Base-by-base conservation (phyloP, 1,284 basidiomycete species). In the Chalciporus piperatoides region DNA sequence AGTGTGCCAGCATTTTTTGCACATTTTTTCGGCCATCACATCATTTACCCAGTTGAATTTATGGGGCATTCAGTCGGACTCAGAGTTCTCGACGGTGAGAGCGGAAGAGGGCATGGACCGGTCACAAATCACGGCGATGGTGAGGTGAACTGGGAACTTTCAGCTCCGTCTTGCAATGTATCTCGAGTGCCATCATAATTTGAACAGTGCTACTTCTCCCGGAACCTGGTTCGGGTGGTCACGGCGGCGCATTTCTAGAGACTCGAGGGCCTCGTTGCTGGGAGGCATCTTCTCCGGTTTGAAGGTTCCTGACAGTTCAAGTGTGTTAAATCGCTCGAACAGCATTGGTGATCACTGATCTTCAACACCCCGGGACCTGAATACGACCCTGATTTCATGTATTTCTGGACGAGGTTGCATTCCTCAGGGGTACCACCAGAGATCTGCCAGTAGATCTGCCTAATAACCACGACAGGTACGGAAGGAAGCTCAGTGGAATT, bases 361-460 rank as follows among this genome's bases (percentile, higher is more conserved):
- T 51, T 53, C 49, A 40, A 24, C 24, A 6, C 25, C 30, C 19
- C 19, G 19, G 60, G 60, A 56, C 58, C 60, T 61, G 60, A 59
- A 17, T n/a, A 23, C 48, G 64, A 59, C 62, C 64, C 60, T 62
- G 63, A 59, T 7, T 54, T 63, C 58, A 66, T 62, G 52, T 45
- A 46, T 30, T 10, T n/a, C 6, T 48, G 48, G 39, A 50, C 55
- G 54, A 38, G 36, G 41, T 62, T 64, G 59, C 60, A 50, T 52
- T 60, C 38, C 40, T 59, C 60, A 65, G 61, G 60, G 58, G 39
- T 37, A 44, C 51, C 15, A 35, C 33, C 24, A 7, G 42, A 57
- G 60, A 62, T 62, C 64, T 54, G 25, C 32, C 44, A 7, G 42
- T 25, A 37, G 61, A 62, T 62, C 63, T 59, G 3, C 37, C 25